Evolutionary conservation across 768 basidiomycete species (phyloP), one percentile per base, ranked within the genome.

Genomic region (Floccularia luteovirens): DNA sequence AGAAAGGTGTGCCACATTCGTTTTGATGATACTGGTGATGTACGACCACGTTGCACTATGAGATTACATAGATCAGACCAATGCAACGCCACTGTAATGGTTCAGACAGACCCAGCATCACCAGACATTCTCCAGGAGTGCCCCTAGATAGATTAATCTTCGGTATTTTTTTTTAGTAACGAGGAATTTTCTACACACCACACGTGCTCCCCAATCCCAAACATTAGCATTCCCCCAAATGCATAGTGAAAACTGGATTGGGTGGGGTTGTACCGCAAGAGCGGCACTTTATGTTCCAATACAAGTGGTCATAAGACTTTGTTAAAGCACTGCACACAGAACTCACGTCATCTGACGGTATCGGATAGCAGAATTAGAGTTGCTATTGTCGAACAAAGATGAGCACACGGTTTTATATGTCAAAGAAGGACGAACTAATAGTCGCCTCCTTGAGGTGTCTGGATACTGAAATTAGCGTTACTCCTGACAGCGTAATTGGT

Each of bases 181-280:
- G 2, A 13, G 17, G 16, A 6, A 10, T 31, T 8, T 32, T 23
- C 14, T 20, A 55, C 57, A 23, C 51, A 72, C 70, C 47, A 74
- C 75, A 38, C 65, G 63, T 11, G 70, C 66, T n/a, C 75, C 75
- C 75, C 75, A 78, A 7, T 63, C 57, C 74, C 75, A 77, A 8
- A 76, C 74, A 39, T 75, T 55, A 2, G 67, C 70, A 11, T 50
- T 42, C n/a, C 75, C 74, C 75, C 75, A 78, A 34, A 70, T 70
- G 49, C 75, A 78, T 13, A 78, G 54, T 25, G 58, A 61, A 48
- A 61, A 73, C 35, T 76, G 66, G 19, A 78, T 61, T 0, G 74
- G 73, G 7, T 61, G 61, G 4, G 65, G 49, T 38, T 68, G 64
- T 4, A 55, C 50, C 4, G 64, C 66, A 5, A 77, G 58, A 7